Evolutionary conservation across 495 filamentous ascomycete genomes (phyloP).

Genomic region (Wilcoxina mikolae): DNA sequence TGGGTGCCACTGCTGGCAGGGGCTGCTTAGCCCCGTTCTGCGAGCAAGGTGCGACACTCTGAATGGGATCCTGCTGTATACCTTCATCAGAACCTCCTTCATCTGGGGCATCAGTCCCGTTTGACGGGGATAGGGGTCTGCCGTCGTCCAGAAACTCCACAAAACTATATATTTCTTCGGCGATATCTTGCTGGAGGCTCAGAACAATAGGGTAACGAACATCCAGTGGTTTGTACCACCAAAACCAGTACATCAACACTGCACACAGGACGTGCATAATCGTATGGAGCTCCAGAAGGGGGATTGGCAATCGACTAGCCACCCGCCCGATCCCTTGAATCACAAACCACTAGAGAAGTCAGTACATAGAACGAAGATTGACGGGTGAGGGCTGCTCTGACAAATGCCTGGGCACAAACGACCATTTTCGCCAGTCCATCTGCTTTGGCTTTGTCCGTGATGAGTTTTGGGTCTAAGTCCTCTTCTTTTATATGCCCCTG

Average conservation of each 20-base stretch:
- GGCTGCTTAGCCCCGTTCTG: background rate
- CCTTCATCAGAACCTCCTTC: background rate
- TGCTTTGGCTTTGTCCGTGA: conserved; percentile 29
- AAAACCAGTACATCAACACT: conserved; percentile 23
- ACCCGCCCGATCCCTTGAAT: background rate
- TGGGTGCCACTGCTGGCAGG: background rate
- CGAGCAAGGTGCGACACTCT: no score
- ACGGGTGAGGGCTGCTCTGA: background rate
- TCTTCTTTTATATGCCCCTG: background rate
- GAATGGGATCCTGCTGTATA: no score
- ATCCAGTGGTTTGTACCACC: conserved; percentile 12
- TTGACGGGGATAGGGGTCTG: background rate
- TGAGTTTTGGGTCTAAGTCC: background rate
- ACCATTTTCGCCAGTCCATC: conserved; percentile 25
- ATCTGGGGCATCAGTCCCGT: background rate
- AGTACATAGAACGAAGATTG: background rate
- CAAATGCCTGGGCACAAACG: background rate
- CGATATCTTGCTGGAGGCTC: background rate
- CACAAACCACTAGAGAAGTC: background rate
- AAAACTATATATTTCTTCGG: background rate
- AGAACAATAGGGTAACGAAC: background rate
- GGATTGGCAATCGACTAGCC: conserved; percentile 16
- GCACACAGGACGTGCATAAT: conserved; percentile 30
- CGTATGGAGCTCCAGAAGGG: conserved; percentile 30
- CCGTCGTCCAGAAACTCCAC: background rate